These are phyloP conservation scores for Kwoniella sp. DNA, from an alignment of 768 basidiomycete species.

Conservation along the genomic window DNA sequence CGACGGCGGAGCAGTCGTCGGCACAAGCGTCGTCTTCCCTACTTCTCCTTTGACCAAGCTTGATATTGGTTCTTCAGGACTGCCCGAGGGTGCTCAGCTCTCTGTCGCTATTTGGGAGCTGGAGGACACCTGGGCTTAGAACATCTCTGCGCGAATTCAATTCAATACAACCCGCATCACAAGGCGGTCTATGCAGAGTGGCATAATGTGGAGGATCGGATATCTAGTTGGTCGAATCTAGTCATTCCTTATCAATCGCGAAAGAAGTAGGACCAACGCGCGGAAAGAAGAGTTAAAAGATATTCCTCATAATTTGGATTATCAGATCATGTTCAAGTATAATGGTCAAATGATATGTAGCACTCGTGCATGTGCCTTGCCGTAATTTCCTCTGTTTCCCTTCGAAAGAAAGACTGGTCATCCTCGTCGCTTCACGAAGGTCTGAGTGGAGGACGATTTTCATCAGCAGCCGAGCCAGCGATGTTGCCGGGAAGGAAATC, in stretches of 20 bases:
- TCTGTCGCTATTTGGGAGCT: conserved; percentile 12
- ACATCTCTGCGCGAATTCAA: too few relatives aligned
- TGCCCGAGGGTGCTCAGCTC: conserved; percentile 27
- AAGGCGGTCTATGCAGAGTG: too few relatives aligned
- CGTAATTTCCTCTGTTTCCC: neutral
- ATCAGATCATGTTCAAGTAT: neutral
- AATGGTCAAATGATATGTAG: neutral
- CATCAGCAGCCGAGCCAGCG: too few relatives aligned
- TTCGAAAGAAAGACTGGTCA: conserved; percentile 3
- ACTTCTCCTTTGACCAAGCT: conserved; percentile 21
- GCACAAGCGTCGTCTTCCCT: conserved; percentile 30
- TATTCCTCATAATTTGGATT: neutral
- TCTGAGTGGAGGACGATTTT: too few relatives aligned
- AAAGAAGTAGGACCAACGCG: too few relatives aligned
- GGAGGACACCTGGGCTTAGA: conserved; percentile 18
- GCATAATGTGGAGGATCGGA: too few relatives aligned
- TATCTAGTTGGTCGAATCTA: too few relatives aligned
- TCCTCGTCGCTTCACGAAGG: conserved; percentile 51
- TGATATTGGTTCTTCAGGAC: conserved; percentile 9
- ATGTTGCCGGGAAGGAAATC: neutral
- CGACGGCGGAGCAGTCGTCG: conserved; percentile 30
- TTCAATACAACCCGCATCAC: too few relatives aligned
- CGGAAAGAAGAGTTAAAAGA: neutral
- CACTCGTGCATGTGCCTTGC: conserved; percentile 1
- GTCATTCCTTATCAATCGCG: too few relatives aligned